Evolutionary conservation across 2,329 filamentous ascomycete species (phyloP).

Genomic region (Microsporum canis): DNA sequence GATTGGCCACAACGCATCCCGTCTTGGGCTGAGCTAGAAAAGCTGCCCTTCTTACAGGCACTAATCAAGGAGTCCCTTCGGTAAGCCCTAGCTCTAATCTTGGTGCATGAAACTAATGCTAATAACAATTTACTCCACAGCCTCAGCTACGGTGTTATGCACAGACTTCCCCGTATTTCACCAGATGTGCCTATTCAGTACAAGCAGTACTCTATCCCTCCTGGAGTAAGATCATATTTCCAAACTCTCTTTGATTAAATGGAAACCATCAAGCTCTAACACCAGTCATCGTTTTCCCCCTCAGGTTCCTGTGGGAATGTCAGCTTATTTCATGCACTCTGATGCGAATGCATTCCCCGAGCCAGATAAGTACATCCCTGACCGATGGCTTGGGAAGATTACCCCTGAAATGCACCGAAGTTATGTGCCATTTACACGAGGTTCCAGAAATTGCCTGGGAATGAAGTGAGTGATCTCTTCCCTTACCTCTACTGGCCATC

Average conservation of each 20-base stretch:
- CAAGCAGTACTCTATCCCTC: conserved; percentile 15
- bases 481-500: neutral
- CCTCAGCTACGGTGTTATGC: neutral
- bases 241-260: neutral
- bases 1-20: conserved; percentile 19
- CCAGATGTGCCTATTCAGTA: conserved; percentile 15
- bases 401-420: conserved; percentile 16
- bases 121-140: neutral
- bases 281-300: neutral
- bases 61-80: conserved; percentile 23
- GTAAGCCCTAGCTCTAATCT: neutral
- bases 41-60: conserved; percentile 17
- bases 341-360: conserved; percentile 20
- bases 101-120: neutral
- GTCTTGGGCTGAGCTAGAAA: neutral
- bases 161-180: conserved; percentile 15
- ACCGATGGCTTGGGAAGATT: conserved; percentile 23
- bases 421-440: conserved; percentile 22
- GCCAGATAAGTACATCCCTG: conserved; percentile 20
- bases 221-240: conserved; percentile 13
- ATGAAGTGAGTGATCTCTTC: conserved; percentile 16
- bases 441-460: conserved; percentile 22
- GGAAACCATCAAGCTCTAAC: neutral
- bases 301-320: conserved; percentile 17
- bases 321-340: conserved; percentile 15